A percentile compares a stretch with the other conserved stretches of the same genome.
Evolutionary conservation across 495 filamentous ascomycete genomes (phyloP).

Genomic region (Cercophora sp.): DNA sequence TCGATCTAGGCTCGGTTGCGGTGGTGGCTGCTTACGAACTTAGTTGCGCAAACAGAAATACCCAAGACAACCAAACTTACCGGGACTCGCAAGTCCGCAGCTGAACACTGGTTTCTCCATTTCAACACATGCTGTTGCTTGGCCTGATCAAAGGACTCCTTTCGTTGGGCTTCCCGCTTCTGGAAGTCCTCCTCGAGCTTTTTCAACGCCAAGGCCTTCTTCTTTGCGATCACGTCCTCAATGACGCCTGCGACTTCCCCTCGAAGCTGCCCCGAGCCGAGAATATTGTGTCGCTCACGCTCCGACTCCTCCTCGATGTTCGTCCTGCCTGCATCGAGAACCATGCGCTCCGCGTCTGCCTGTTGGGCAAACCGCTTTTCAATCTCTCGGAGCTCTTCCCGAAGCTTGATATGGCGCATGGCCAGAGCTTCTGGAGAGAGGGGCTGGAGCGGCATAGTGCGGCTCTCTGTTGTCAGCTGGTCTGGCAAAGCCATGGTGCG

Average conservation of each 20-base stretch:
- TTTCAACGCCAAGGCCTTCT: not conserved
- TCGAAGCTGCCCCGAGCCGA: not conserved
- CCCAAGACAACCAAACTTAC: too few species aligned
- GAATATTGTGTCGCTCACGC: not conserved
- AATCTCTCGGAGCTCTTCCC: conserved; percentile 2
- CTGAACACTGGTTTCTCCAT: not conserved
- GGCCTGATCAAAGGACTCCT: not conserved
- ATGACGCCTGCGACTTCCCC: not conserved
- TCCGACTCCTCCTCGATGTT: not conserved
- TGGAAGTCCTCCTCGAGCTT: not conserved
- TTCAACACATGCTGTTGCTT: not conserved
- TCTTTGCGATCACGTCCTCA: not conserved
- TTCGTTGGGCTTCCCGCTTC: not conserved
- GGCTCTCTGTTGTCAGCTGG: too few species aligned
- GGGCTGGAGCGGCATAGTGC: too few species aligned
- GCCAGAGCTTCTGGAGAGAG: too few species aligned
- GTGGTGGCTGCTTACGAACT: too few species aligned
- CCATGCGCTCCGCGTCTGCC: conserved; percentile 4
- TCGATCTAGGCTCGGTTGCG: too few species aligned
- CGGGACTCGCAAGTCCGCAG: too few species aligned
- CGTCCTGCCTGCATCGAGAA: not conserved
- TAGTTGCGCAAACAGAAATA: too few species aligned
- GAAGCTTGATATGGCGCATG: not conserved
- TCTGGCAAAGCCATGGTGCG: too few species aligned
- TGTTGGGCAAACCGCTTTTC: not conserved